Evolutionary conservation across 108 stramenopile genomes (phyloP).

Genomic region (Tribonema minus): DNA sequence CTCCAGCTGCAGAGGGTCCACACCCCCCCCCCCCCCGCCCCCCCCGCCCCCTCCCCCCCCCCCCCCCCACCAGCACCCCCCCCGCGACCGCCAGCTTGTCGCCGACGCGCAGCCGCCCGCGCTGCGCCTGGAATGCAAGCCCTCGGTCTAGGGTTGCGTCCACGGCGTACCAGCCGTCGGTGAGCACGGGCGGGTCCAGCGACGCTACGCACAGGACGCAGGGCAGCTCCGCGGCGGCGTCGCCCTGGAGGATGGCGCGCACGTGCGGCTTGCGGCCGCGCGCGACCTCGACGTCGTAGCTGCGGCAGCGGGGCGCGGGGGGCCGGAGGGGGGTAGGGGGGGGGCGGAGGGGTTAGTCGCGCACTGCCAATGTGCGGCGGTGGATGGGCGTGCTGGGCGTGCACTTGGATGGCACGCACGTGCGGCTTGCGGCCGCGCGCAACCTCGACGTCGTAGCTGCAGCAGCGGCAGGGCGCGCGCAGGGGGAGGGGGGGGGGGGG

Average conservation of each 20-base stretch:
- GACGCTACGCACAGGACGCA: slow-evolving; percentile 21
- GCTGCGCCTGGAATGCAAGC: slow-evolving; percentile 3
- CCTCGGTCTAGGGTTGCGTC: slow-evolving; percentile 22
- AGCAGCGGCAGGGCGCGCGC: neutral
- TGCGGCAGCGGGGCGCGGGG: neutral
- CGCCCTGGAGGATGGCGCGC: slow-evolving; percentile 21
- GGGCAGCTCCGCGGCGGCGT: slow-evolving; percentile 10
- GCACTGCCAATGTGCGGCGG: no score
- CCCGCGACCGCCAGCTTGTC: slow-evolving; percentile 9
- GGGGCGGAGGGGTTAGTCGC: neutral
- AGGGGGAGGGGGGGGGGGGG: neutral
- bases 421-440: no score
- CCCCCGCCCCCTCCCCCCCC: neutral
- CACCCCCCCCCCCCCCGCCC: neutral
- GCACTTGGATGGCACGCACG: neutral
- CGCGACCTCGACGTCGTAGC: slow-evolving; percentile 18
- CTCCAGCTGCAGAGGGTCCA: slow-evolving; percentile 25
- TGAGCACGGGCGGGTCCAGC: slow-evolving; percentile 7
- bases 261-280: slow-evolving; percentile 14
- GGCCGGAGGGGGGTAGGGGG: neutral
- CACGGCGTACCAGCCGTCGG: slow-evolving; percentile 30
- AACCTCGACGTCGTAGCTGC: no score
- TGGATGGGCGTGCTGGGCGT: neutral
- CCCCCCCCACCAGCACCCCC: slow-evolving; percentile 1
- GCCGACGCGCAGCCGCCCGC: neutral